Base-by-base conservation (phyloP, 192 early-diverging fungal species). In the Phycomyces blakesleeanus region DNA sequence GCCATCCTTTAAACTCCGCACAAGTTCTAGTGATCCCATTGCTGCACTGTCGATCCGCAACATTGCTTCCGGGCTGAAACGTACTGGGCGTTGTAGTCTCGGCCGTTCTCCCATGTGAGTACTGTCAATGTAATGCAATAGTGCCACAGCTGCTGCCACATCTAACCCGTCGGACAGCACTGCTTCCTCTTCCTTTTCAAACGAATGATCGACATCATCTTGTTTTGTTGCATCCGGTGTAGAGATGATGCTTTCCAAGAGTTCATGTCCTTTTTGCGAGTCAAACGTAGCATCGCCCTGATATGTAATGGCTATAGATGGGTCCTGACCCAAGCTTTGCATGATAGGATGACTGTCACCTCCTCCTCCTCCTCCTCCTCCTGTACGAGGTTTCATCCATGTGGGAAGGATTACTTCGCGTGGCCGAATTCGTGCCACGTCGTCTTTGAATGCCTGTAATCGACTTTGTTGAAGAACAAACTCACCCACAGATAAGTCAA, bases 401-500 rank as follows among this genome's bases (percentile, higher is more conserved):
- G 69, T 53, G 29, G 78, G 81, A 8, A 89, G 54, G 7, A 98
- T 68, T 15, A 96, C 84, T 74, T 98, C 96, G 12, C 80, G 76
- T 0, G 96, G 96, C 15, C 86, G 81, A 53, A 98, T 94, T 51
- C 93, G 86, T 6, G 86, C 81, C 29, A 98, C 47, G 60, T 94
- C 89, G 8, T 86, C 78, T 8, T 72, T 61, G 15, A 98, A 78
- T 0, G 64, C 61, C 0, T 64, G 64, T 5, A 76, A 42, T 0
- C 66, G 72, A 1, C 85, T 81, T 9, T 80, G 66, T 63, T 86
- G 77, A 11, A 91, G 82, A 62, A 85, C 80, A 55, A 95, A 95
- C 39, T 94, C 93, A 18, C 96, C 96, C 0, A 92, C 93, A 0
- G 90, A 89, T 39, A 98, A 65, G 79, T 98, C 96, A 2, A 90